phyloP scores from a whole-genome alignment of 192 early-diverging fungal genomes.

The Gamsiella multidivaricata region DNA sequence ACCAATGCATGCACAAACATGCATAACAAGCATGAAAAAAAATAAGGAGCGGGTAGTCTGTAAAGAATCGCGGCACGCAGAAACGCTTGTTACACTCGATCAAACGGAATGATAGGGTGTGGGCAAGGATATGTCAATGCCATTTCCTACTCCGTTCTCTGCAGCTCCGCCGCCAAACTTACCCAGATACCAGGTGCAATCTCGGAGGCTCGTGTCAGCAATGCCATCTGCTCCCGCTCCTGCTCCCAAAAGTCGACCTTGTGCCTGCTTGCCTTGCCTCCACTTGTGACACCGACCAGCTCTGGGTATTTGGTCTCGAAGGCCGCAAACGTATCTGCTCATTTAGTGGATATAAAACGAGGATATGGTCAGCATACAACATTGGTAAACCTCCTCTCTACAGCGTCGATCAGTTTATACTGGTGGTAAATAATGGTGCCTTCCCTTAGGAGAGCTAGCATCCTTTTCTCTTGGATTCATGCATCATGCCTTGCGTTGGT shows the following conservation, averaged over 20 bases:
- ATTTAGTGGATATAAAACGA: neutral
- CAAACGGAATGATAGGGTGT: neutral
- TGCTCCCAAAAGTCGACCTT: slow-evolving; percentile 61
- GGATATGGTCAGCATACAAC: neutral
- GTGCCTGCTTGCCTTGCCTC: slow-evolving; percentile 46
- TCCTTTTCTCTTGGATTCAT: slow-evolving; percentile 19
- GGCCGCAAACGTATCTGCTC: slow-evolving; percentile 54
- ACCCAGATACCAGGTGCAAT: slow-evolving; percentile 62
- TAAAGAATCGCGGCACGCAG: too few relatives aligned
- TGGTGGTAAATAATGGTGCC: too few relatives aligned
- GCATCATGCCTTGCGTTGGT: slow-evolving; percentile 6
- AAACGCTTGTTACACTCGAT: too few relatives aligned
- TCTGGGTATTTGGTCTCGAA: slow-evolving; percentile 58
- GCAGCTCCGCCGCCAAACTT: too few relatives aligned
- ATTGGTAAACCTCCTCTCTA: too few relatives aligned
- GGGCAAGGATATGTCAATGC: too few relatives aligned
- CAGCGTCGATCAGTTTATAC: too few relatives aligned
- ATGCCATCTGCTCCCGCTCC: slow-evolving; percentile 63
- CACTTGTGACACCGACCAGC: slow-evolving; percentile 42
- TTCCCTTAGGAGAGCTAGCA: too few relatives aligned
- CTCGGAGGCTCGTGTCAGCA: slow-evolving; percentile 58
- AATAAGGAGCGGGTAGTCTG: too few relatives aligned
- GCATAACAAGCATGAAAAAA: too few relatives aligned
- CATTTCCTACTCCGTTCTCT: too few relatives aligned
- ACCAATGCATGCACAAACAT: neutral